Evolutionary conservation across 176 grass and related monocot species (phyloP).

Genomic region (Dendrocalamus sinicus): DNA sequence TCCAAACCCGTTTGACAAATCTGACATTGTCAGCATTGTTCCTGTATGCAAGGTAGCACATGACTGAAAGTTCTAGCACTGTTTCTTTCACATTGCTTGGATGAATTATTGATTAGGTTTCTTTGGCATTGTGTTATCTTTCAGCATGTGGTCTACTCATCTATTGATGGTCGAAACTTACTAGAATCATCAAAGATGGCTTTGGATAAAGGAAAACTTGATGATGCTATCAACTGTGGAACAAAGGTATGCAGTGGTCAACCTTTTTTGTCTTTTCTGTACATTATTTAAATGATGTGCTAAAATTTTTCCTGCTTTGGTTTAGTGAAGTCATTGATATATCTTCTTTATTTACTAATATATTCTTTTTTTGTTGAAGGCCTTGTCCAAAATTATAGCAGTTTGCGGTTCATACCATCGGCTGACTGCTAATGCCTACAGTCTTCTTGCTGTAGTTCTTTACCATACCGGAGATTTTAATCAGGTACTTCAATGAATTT

Average conservation of each 20-base stretch:
- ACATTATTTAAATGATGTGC: conserved; percentile 4
- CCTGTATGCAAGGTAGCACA: conserved; percentile 92
- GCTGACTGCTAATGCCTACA: conserved; percentile 95
- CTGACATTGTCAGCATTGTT: conserved; percentile 87
- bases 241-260: conserved; percentile 65
- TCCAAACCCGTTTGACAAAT: conserved; percentile 89
- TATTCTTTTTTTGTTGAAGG: conserved; percentile 59
- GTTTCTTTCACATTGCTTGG: background rate
- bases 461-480: conserved; percentile 99
- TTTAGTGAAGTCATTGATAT: background rate
- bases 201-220: conserved; percentile 98
- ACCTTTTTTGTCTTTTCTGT: conserved; percentile 15
- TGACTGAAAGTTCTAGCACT: conserved; percentile 29
- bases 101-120: conserved; percentile 18
- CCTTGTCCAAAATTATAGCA: conserved; percentile 88
- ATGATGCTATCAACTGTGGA: conserved; percentile 89
- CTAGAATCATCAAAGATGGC: conserved; percentile 96
- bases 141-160: conserved; percentile 86
- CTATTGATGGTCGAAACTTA: conserved; percentile 91
- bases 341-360: conserved; percentile 37
- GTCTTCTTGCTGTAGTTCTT: conserved; percentile 97
- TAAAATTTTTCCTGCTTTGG: conserved; percentile 16
- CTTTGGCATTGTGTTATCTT: conserved; percentile 30
- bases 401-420: conserved; percentile 94
- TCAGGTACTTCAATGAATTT: conserved; percentile 60